Evolutionary conservation across 768 basidiomycete species (phyloP).

Genomic region (Agaricus subrufescens): DNA sequence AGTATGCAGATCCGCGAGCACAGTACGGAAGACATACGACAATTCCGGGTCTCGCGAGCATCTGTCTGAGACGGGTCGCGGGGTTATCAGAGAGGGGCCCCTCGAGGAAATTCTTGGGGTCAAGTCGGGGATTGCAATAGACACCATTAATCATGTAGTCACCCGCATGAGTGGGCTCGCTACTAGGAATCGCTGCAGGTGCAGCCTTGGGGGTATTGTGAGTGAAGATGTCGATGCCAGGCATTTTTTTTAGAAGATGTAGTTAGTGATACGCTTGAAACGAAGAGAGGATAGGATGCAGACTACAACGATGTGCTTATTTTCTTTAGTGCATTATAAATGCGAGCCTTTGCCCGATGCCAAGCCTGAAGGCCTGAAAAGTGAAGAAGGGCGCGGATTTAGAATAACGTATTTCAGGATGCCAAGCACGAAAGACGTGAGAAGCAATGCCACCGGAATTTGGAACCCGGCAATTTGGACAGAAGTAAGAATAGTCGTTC

Average conservation of each 20-base stretch:
- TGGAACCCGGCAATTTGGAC: background rate
- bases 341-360: background rate
- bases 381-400: background rate
- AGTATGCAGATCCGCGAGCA: background rate
- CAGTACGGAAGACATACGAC: slow-evolving; percentile 40
- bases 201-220: background rate
- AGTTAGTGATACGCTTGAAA: background rate
- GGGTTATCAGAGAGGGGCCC: slow-evolving; percentile 62
- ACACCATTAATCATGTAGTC: slow-evolving; percentile 13
- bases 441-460: background rate
- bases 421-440: background rate
- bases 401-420: background rate
- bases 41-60: slow-evolving; percentile 63
- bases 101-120: slow-evolving; percentile 61
- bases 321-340: background rate
- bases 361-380: background rate
- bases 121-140: slow-evolving; percentile 64
- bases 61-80: slow-evolving; percentile 59
- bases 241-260: background rate
- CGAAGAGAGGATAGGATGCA: background rate
- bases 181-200: background rate
- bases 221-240: slow-evolving; percentile 7
- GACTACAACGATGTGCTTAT: too few species aligned
- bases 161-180: background rate
- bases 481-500: background rate